Percentiles rank a stretch among this genome's conserved stretches.
Evolutionary conservation across 345 rosid genomes (phyloP).

Genomic region (Eucalyptus dawsonii): DNA sequence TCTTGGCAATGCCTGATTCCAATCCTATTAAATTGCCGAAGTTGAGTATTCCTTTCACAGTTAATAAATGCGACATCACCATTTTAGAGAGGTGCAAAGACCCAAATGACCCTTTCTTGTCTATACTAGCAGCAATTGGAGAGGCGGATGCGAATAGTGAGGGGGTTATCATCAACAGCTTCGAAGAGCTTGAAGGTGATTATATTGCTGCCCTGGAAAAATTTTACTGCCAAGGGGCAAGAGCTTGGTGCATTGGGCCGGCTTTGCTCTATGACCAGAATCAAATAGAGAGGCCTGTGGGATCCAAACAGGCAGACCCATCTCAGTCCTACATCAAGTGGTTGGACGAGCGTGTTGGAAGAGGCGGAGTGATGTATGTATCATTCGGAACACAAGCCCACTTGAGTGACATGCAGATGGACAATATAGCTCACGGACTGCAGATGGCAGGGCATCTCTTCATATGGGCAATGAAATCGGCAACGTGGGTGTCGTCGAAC

Average conservation of each 20-base stretch:
- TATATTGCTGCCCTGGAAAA: neutral
- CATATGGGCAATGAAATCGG: neutral
- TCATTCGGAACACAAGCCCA: neutral
- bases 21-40: neutral
- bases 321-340: neutral
- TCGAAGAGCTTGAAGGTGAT: slow-evolving; percentile 9
- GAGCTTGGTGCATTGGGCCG: neutral
- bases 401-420: neutral
- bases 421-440: neutral
- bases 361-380: neutral
- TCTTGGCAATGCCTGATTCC: neutral
- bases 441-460: neutral
- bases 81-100: neutral
- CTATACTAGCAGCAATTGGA: neutral
- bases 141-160: neutral
- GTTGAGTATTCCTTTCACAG: neutral
- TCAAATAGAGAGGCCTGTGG: neutral
- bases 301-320: neutral
- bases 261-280: neutral
- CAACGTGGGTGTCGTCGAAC: neutral
- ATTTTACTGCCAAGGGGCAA: neutral
- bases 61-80: slow-evolving; percentile 1
- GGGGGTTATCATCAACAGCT: slow-evolving; percentile 7
- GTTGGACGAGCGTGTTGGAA: neutral
- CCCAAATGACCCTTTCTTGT: neutral